phyloP scores from a whole-genome alignment of 148 eudicot genomes.

The Cornus controversa region DNA sequence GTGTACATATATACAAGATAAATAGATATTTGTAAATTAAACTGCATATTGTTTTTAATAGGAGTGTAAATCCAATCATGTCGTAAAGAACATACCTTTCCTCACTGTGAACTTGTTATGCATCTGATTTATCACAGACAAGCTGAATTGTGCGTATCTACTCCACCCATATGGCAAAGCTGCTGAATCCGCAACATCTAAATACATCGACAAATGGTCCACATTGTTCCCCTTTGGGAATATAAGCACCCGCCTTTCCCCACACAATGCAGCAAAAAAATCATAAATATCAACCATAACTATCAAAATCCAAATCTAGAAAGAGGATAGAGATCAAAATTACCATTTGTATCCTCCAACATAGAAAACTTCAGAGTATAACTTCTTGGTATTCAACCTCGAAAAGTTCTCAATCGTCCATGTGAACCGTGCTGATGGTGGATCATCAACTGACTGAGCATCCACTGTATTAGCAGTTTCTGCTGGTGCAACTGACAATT shows the following conservation, averaged over 20 bases:
- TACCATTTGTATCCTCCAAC: slow-evolving; percentile 38
- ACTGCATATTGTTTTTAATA: not conserved
- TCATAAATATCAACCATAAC: not conserved
- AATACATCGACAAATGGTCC: slow-evolving; percentile 83
- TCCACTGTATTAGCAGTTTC: slow-evolving; percentile 20
- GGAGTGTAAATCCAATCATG: not conserved
- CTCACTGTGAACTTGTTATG: slow-evolving; percentile 57
- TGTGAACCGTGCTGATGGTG: slow-evolving; percentile 24
- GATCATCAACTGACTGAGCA: slow-evolving; percentile 23
- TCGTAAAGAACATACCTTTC: slow-evolving; percentile 53
- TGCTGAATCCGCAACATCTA: slow-evolving; percentile 88
- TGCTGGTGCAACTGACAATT: slow-evolving; percentile 14
- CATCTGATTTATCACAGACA: slow-evolving; percentile 77
- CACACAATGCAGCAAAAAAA: slow-evolving; percentile 10
- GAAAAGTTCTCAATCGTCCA: slow-evolving; percentile 36
- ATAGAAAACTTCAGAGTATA: slow-evolving; percentile 25
- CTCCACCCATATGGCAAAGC: slow-evolving; percentile 92
- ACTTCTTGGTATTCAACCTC: slow-evolving; percentile 26
- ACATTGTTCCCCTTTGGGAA: slow-evolving; percentile 97
- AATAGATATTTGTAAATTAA: not conserved
- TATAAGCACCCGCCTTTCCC: slow-evolving; percentile 77
- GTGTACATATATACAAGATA: no score
- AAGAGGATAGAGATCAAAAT: not conserved
- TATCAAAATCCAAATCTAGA: not conserved
- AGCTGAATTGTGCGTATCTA: slow-evolving; percentile 85